Evolutionary conservation across 495 filamentous ascomycete species (phyloP), one percentile per base, ranked within the genome.

Genomic region (Hypoxylon trugodes): DNA sequence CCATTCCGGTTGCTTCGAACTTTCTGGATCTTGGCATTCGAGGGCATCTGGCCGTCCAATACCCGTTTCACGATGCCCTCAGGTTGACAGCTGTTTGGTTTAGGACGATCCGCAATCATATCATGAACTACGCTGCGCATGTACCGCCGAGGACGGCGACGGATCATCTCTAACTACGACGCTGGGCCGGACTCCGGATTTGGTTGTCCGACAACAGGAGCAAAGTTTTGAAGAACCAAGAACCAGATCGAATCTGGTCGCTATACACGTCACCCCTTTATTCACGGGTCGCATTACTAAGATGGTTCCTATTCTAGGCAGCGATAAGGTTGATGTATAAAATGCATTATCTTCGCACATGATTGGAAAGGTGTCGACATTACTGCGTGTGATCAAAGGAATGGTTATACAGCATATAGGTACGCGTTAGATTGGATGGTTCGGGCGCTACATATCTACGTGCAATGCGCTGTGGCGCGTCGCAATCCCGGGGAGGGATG

Each of bases 391-490:
- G 59, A 16, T 37, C 16, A 5, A 26, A 43, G 28, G 36, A 6
- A 21, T 6, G 4, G 16, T 37, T 50, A 28, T 51, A 28, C 53
- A 24, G 32, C 47, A 53, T 50, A 46, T n/a, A n/a, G n/a, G n/a
- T n/a, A n/a, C 16, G 10, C 10, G 24, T 52, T 35, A 13, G 37
- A 38, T 42, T 47, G 63, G 63, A 47, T 24, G 32, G 13, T 47
- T 61, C 18, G 9, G n/a, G 35, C 43, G 33, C 35, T 57, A 40
- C 57, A 57, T 49, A 66, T 53, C n/a, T n/a, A n/a, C n/a, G n/a
- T n/a, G n/a, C n/a, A n/a, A n/a, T n/a, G n/a, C n/a, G 63, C 19
- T 56, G 63, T 61, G 63, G 25, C 42, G 33, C 49, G n/a, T 56
- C 22, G 43, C 32, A 9, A 18, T 42, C 26, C 19, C 18, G 15